phyloP scores from a whole-genome alignment of 176 grass and related monocot genomes.

The maize (Zea mays) region Zm-B73-REFERENCE-NAM-5.0 NC_050100.1:220555501-220556000 shows the following conservation, averaged over 20 bases:
- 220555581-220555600: slow-evolving; percentile 15
- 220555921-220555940: slow-evolving; percentile 32
- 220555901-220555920: slow-evolving; percentile 35
- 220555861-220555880: slow-evolving; percentile 64
- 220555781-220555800: slow-evolving; percentile 14
- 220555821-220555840: slow-evolving; percentile 82
- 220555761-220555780: slow-evolving; percentile 3
- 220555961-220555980: slow-evolving; percentile 62
- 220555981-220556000: slow-evolving; percentile 65
- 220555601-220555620: slow-evolving; percentile 16
- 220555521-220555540: slow-evolving; percentile 51
- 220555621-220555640: slow-evolving; percentile 51
- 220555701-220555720: slow-evolving; percentile 93
- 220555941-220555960: slow-evolving; percentile 29
- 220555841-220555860: slow-evolving; percentile 67
- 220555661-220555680: slow-evolving; percentile 51
- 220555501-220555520: slow-evolving; percentile 62
- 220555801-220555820: slow-evolving; percentile 40
- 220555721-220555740: slow-evolving; percentile 76
- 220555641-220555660: slow-evolving; percentile 41
- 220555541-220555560: slow-evolving; percentile 52
- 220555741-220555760: slow-evolving; percentile 31
- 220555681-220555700: slow-evolving; percentile 92
- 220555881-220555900: slow-evolving; percentile 36
- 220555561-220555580: slow-evolving; percentile 26